These are phyloP conservation scores for Syzygium grande DNA, from an alignment of 345 rosid genomes.

Conservation along the genomic window DNA sequence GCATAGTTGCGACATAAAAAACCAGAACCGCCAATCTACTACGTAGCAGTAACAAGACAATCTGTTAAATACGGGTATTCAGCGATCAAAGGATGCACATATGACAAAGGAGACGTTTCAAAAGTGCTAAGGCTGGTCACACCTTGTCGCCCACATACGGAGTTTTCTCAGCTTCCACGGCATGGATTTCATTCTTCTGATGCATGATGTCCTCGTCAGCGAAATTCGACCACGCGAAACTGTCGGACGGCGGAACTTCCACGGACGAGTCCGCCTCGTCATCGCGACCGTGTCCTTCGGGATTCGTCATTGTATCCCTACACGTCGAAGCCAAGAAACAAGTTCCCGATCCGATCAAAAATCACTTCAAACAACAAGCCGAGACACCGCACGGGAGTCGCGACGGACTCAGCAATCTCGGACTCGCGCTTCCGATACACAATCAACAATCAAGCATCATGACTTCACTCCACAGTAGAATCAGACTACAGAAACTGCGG, in stretches of 20 bases:
- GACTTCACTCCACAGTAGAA: neutral
- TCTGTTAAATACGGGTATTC: neutral
- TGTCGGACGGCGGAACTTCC: constrained; percentile 16
- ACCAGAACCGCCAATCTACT: neutral
- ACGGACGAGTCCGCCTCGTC: constrained; percentile 27
- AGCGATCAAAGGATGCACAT: neutral
- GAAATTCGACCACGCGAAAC: constrained; percentile 34
- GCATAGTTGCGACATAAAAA: neutral
- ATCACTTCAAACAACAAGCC: neutral
- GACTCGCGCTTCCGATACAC: neutral
- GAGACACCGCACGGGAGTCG: neutral
- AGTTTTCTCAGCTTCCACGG: constrained; percentile 50
- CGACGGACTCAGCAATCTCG: neutral
- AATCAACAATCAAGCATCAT: neutral
- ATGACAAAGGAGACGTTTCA: neutral
- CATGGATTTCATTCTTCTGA: constrained; percentile 42
- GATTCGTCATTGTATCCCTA: constrained; percentile 40
- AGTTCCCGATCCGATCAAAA: neutral
- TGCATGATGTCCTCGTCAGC: constrained; percentile 41
- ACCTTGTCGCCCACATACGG: constrained; percentile 89
- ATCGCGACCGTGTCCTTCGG: constrained; percentile 26
- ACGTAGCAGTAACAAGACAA: neutral
- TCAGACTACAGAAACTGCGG: neutral
- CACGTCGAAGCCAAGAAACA: neutral
- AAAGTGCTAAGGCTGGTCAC: neutral